Conservation (phyloP, 306 rosid species). For the Cucumis melo region DNA sequence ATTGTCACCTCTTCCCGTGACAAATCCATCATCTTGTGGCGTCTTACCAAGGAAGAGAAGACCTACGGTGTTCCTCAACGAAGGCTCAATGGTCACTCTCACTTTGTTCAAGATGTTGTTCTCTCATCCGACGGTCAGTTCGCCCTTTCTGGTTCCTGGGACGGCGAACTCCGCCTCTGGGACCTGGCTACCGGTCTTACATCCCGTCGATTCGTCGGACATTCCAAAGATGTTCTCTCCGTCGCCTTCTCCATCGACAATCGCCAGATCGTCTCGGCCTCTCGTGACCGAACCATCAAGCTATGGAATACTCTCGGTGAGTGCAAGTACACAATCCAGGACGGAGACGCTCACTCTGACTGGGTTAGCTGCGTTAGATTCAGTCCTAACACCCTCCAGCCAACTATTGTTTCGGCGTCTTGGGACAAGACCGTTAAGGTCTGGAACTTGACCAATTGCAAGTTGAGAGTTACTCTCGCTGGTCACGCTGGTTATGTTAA, state of each 20-base stretch:
- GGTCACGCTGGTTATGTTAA: conserved; percentile 81
- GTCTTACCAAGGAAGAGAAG: conserved; percentile 78
- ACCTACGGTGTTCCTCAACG: conserved; percentile 92
- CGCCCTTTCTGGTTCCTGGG: conserved; percentile 98
- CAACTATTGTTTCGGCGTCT: conserved; percentile 78
- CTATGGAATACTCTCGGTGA: conserved; percentile 97
- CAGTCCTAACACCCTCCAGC: conserved; percentile 58
- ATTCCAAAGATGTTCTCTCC: conserved; percentile 87
- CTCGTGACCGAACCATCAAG: conserved; percentile 93
- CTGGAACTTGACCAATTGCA: conserved; percentile 79
- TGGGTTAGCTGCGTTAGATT: conserved; percentile 92
- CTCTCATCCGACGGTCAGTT: conserved; percentile 97
- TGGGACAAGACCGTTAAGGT: conserved; percentile 70
- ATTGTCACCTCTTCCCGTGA: conserved; percentile 84
- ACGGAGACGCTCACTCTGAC: conserved; percentile 59
- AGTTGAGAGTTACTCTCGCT: conserved; percentile 52
- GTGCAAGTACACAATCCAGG: conserved; percentile 87
- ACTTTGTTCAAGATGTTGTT: conserved; percentile 85
- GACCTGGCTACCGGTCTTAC: conserved; percentile 66
- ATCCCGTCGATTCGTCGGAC: conserved; percentile 85
- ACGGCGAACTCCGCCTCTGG: conserved; percentile 99
- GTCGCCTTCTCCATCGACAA: conserved; percentile 91
- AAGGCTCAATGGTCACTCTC: conserved; percentile 79
- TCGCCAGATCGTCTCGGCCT: conserved; percentile 96
- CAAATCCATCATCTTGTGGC: conserved; percentile 84